Base-by-base conservation (phyloP, 345 rosid species). In the Eucalyptus tenuipes region DNA sequence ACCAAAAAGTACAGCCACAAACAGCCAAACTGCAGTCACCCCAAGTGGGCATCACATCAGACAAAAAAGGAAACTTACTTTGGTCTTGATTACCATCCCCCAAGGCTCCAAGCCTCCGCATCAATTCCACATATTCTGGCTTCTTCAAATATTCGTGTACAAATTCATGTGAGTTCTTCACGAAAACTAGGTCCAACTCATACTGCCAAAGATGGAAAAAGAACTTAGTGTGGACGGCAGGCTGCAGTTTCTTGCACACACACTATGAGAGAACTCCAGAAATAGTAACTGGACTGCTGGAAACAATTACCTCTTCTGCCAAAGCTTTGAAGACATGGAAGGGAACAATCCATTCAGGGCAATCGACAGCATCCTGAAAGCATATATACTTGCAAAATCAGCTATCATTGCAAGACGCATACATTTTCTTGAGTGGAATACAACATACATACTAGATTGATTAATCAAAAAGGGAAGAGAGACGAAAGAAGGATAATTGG, bases 341-440 rank as follows among this genome's bases (percentile, higher is more conserved):
- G 86, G 99, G 99, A 79, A 98, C 99, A 89, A 98, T 94, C 99
- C 98, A 98, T 92, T 98, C 99, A 85, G 99, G 99, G 89, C 99
- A 95, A 91, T 96, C 99, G 8, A 98, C 98, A 86, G 99, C 99
- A 95, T 98, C 99, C 99, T 97, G 92, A 89, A 92, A 87, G 61
- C 88, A 71, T 66, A 88, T 90, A 85, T 66, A 53, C 85, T 27
- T 81, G 48, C 25, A 49, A 37, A 45, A 85, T n/a, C 50, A 49
- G 42, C 18, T 15, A 49, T 29, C 52, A 49, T 85, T 47, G 52
- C 87, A 27, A 85, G 42, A 52, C 42, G 4, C 48, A 13, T 22
- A 8, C 52, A 49, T 31, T 33, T n/a, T 85, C 31, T 29, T 85
- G 29, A 49, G 87, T 85, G 55, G 42, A 66, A 66, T n/a, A n/a